phyloP scores from a whole-genome alignment of 1,284 basidiomycete genomes.

The Pseudozyma hubeiensis region DNA sequence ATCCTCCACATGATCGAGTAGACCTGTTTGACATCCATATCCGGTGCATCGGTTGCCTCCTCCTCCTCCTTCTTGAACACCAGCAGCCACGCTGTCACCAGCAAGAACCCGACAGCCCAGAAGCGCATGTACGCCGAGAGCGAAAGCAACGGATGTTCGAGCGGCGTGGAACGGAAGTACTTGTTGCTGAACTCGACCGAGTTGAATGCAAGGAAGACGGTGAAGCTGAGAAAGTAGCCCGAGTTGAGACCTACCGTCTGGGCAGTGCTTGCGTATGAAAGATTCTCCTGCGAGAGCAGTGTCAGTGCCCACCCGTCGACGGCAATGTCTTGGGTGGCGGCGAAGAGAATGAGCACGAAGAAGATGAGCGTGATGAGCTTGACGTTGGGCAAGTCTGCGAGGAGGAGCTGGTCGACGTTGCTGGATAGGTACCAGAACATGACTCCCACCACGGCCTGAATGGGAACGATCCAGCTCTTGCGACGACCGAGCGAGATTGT shows the following conservation, averaged over 20 bases:
- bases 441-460: conserved; percentile 88
- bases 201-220: conserved; percentile 96
- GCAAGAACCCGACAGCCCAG: conserved; percentile 83
- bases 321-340: conserved; percentile 99
- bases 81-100: conserved; percentile 86
- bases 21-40: conserved; percentile 89
- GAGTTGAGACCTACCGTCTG: conserved; percentile 97
- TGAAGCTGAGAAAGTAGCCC: conserved; percentile 95
- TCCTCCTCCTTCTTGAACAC: conserved; percentile 88
- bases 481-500: conserved; percentile 78
- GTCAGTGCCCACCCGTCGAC: conserved; percentile 99
- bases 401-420: conserved; percentile 82
- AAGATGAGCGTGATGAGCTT: conserved; percentile 85
- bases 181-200: conserved; percentile 88
- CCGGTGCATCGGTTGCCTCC: conserved; percentile 71
- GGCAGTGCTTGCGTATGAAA: conserved; percentile 96
- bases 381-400: conserved; percentile 83
- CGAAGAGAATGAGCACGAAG: conserved; percentile 86
- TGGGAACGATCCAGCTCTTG: conserved; percentile 99
- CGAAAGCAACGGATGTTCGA: conserved; percentile 83
- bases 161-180: conserved; percentile 75
- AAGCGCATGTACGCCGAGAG: conserved; percentile 86
- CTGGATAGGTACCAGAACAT: conserved; percentile 88
- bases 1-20: conserved; percentile 96
- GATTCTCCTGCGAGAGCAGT: conserved; percentile 90